Evolutionary conservation across 495 filamentous ascomycete species (phyloP).

Genomic region (Xanthoparmelia taractica): DNA sequence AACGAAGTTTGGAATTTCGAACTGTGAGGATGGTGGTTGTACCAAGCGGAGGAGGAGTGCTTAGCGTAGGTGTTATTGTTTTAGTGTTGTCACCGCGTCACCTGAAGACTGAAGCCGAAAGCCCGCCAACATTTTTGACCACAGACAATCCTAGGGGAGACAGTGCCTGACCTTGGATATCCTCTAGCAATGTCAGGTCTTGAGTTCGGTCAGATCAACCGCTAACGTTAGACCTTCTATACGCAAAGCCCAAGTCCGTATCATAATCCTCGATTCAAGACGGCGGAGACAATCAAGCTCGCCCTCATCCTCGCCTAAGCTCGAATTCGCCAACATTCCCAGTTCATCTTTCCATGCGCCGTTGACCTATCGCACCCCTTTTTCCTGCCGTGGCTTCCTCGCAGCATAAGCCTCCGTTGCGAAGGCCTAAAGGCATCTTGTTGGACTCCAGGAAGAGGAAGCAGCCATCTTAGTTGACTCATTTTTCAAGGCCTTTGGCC

Average conservation of each 20-base stretch:
- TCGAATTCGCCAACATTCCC: too few species aligned
- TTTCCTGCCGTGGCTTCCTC: background rate
- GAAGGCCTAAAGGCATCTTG: background rate
- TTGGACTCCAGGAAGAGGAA: background rate
- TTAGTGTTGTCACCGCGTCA: background rate
- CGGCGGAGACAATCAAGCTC: background rate
- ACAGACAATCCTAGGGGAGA: background rate
- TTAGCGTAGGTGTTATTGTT: background rate
- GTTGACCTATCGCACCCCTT: background rate
- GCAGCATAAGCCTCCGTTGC: background rate
- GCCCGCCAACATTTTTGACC: background rate
- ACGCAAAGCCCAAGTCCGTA: background rate
- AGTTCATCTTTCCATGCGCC: background rate
- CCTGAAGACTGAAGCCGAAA: background rate
- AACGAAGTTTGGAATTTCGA: background rate
- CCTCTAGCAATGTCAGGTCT: background rate
- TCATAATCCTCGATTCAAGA: background rate
- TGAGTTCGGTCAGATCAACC: background rate
- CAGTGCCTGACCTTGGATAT: background rate
- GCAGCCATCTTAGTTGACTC: background rate
- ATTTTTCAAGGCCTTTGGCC: background rate
- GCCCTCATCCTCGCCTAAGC: background rate
- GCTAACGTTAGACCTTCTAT: background rate
- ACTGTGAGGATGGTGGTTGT: background rate
- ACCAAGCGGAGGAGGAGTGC: background rate